phyloP scores from a whole-genome alignment of 306 rosid genomes.

The Quercus dentata region DNA sequence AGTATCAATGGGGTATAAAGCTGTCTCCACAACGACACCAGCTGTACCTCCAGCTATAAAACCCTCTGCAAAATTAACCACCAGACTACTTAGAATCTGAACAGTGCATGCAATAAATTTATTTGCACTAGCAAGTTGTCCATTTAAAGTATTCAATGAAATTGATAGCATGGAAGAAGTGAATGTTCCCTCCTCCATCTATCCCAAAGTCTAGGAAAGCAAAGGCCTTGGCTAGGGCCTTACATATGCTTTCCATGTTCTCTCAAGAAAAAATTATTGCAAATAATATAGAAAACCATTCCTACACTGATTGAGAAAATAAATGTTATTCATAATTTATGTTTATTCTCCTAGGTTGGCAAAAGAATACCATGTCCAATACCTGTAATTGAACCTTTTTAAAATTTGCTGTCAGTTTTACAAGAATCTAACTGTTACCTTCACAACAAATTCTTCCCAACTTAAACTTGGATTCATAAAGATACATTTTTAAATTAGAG shows the following conservation, averaged over 20 bases:
- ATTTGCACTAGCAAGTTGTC: background rate
- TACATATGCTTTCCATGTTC: background rate
- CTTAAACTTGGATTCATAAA: background rate
- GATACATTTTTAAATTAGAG: background rate
- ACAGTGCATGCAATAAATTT: conserved; percentile 12
- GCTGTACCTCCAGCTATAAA: conserved; percentile 90
- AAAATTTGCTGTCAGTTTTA: background rate
- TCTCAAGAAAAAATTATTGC: background rate
- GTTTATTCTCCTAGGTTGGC: background rate
- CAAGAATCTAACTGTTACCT: background rate
- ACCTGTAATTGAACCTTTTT: background rate
- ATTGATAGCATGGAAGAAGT: background rate
- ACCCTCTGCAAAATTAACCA: conserved; percentile 73
- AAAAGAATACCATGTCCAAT: background rate
- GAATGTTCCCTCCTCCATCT: background rate
- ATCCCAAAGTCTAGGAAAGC: background rate
- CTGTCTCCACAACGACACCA: conserved; percentile 95
- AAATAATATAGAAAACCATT: background rate
- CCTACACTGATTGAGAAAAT: background rate
- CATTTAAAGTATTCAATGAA: background rate
- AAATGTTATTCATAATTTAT: background rate
- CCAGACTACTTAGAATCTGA: conserved; percentile 21
- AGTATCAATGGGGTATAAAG: conserved; percentile 92
- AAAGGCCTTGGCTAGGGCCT: background rate
- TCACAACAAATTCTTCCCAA: background rate